Base-by-base conservation (phyloP, 352 stramenopile species). In the Pythium dissimile region DNA sequence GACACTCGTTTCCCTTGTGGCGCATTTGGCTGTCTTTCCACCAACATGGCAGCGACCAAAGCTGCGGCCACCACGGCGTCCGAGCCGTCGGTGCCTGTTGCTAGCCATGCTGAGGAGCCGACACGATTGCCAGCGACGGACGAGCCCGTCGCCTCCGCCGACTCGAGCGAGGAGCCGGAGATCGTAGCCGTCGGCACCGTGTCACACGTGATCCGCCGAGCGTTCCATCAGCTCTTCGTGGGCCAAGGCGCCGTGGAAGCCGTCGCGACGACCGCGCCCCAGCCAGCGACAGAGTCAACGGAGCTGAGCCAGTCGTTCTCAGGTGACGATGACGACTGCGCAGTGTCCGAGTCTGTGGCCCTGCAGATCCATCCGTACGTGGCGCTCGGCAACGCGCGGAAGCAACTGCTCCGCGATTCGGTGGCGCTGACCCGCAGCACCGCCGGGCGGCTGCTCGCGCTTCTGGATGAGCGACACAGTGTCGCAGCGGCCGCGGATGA, bases 121-220 rank as follows among this genome's bases (percentile, higher is more conserved):
- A 35, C 8, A 13, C 31, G 8, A 13, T 8, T 35, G 8, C 21
- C 42, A 18, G 24, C 7, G 9, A 28, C 21, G 3, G 45, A 38
- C 30, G 34, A 38, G 23, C 45, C 53, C n/a, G 11, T 16, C 23
- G n/a, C n/a, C n/a, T n/a, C n/a, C n/a, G n/a, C n/a, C n/a, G n/a
- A n/a, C n/a, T n/a, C n/a, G n/a, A 34, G 32, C 5, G 35, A 81
- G 26, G 77, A 86, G 35, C 57, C 75, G 10, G 79, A 89, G 45
- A 71, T 86, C 46, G 80, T 89, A 10, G 80, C 80, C 0, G 79
- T 93, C 13, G 83, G 83, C 24, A 83, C 83, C 5, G 70, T 89
- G 39, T 75, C 78, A 0, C 82, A 93, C 48, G 83, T 93, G 28
- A 68, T 93, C 20, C 75, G 75, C 11, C 80, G 83, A 13, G 78